phyloP scores from a whole-genome alignment of 495 filamentous ascomycete species.

The Annulohypoxylon nitens region DNA sequence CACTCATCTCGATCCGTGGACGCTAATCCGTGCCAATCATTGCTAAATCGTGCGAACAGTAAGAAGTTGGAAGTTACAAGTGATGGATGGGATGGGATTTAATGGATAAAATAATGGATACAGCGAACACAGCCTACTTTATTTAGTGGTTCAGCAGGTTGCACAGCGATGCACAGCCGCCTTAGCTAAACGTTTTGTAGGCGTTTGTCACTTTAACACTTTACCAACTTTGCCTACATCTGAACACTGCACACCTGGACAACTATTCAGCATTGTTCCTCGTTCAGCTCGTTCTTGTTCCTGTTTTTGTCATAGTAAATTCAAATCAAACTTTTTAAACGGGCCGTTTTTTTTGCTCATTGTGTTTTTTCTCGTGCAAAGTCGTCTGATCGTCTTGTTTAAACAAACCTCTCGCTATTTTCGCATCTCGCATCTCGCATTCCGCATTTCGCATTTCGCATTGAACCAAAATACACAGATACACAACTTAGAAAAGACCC shows the following conservation, averaged over 20 bases:
- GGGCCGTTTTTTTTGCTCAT: constrained; percentile 10
- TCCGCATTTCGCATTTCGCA: neutral
- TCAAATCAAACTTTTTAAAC: neutral
- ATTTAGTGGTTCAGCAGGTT: constrained; percentile 9
- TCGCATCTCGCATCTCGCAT: neutral
- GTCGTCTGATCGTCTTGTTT: constrained; percentile 2
- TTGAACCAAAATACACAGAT: neutral
- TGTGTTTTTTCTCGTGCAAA: neutral
- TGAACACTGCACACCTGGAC: neutral
- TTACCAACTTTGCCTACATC: neutral
- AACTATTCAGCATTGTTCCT: neutral
- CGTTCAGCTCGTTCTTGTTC: constrained; percentile 10
- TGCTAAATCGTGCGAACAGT: constrained; percentile 12
- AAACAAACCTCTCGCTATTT: constrained; percentile 12
- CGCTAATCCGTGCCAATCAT: constrained; percentile 40
- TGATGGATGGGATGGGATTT: neutral
- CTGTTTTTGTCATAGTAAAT: constrained; percentile 10
- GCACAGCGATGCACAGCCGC: constrained; percentile 41
- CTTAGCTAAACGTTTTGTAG: neutral
- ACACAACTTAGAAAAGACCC: neutral
- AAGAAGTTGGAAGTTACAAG: constrained; percentile 8
- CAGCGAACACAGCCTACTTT: constrained; percentile 41
- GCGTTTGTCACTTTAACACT: neutral
- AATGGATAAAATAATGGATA: constrained; percentile 24
- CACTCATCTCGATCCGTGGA: constrained; percentile 31